Base-by-base conservation (phyloP, 805 yeast genomes). In the Candida andamanensis region DNA sequence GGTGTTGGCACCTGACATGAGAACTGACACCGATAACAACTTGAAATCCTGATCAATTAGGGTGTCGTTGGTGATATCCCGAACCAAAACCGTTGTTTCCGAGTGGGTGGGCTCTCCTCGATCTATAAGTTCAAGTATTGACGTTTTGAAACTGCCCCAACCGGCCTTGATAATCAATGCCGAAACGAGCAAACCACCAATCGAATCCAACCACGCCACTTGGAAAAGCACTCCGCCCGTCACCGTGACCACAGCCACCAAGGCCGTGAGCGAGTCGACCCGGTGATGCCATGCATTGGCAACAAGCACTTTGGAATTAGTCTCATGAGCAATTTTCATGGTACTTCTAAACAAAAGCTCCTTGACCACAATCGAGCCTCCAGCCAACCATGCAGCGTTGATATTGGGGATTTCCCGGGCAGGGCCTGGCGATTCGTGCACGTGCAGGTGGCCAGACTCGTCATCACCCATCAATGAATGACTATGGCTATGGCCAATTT, bases 231-330 rank as follows among this genome's bases (percentile, higher is more conserved):
- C 80, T 20, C 96, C 95, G 2, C 89, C 79, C 0, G 94, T 74
- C 31, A 92, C 92, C 1, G 97, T 87, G 4, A 78, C 72, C 14
- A 90, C 70, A 0, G 97, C 97, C 6, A 90, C 97, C 15, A 82
- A 68, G 0, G 97, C 85, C 1, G 97, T 94, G 46, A 92, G 56
- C 1, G 95, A 82, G 52, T 92, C 98, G 8, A 90, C 92, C 41
- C 98, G 72, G 53, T 92, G 98, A 56, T 92, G 98, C 97, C 98
- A 92, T 3, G 98, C 98, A 52, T 92, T 92, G 4, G 98, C 98
- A 30, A 85, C 78, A 29, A 92, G 68, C 3, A 92, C 97, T 41
- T 86, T 85, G 1, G 96, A 86, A 50, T 85, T 83, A 17, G 85
- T 73, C 39, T 72, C 65, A 29, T 68, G 66, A 1, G 97, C 98